Evolutionary conservation across 2,329 filamentous ascomycete genomes (phyloP).

Genomic region (Tolypocladium sp.): DNA sequence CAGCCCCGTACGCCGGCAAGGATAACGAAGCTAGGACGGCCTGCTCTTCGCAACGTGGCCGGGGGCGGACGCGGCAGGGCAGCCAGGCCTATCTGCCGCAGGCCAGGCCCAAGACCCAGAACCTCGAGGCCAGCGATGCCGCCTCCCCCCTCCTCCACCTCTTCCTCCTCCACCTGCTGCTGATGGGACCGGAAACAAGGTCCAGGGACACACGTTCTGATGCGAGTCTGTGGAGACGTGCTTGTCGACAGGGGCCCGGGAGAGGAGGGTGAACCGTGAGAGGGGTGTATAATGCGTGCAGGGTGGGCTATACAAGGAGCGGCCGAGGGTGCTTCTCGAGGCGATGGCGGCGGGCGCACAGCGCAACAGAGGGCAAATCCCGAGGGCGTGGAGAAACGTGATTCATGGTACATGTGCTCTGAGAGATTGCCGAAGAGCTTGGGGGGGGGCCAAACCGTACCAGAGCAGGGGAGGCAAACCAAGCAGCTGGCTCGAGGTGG

Average conservation of each 20-base stretch:
- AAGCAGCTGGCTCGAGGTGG: neutral
- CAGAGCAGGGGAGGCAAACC: neutral
- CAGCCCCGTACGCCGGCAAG: neutral
- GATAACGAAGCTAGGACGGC: neutral
- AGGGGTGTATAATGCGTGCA: slow-evolving; percentile 19
- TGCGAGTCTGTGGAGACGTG: slow-evolving; percentile 9
- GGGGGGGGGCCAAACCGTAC: neutral
- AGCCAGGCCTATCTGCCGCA: neutral
- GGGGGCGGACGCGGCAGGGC: neutral
- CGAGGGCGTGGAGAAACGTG: slow-evolving; percentile 9
- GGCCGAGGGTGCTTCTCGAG: slow-evolving; percentile 1
- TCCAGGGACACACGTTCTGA: slow-evolving; percentile 9
- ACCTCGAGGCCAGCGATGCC: neutral
- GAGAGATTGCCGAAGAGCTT: neutral
- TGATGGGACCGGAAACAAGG: neutral
- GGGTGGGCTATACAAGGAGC: slow-evolving; percentile 17
- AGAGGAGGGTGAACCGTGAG: neutral
- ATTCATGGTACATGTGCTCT: neutral
- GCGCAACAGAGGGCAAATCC: neutral
- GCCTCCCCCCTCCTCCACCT: neutral
- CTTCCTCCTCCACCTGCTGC: neutral
- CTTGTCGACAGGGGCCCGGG: slow-evolving; percentile 10
- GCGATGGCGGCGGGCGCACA: neutral
- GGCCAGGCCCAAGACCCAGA: neutral
- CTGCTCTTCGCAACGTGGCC: neutral